phyloP scores from a whole-genome alignment of 371 early-diverging fungal genomes.

The Rhizopus arrhizus region DNA sequence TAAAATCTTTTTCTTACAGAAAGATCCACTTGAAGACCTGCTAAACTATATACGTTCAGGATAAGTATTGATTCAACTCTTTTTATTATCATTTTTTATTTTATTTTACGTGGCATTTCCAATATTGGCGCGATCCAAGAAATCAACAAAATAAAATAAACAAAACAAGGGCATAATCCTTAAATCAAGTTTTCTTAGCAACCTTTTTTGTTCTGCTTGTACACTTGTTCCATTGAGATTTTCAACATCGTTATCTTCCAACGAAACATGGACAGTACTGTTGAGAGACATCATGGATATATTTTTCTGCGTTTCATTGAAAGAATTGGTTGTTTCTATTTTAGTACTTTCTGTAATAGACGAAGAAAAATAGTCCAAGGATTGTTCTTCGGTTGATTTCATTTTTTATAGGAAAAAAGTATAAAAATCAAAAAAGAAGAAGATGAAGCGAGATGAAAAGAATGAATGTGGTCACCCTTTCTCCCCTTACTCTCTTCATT shows the following conservation, averaged over 20 bases:
- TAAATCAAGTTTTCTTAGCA: constrained; percentile 36
- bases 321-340: too few relatives aligned
- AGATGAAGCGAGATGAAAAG: too few relatives aligned
- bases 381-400: too few relatives aligned
- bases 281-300: too few relatives aligned
- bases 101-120: constrained; percentile 39
- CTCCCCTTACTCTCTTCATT: too few relatives aligned
- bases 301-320: too few relatives aligned
- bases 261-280: too few relatives aligned
- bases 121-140: constrained; percentile 39
- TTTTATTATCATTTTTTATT: neutral
- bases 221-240: neutral
- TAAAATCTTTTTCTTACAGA: constrained; percentile 7
- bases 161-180: constrained; percentile 50
- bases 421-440: too few relatives aligned
- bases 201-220: constrained; percentile 27
- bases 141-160: constrained; percentile 48
- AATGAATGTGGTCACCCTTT: too few relatives aligned
- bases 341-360: too few relatives aligned
- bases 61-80: neutral
- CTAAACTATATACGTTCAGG: constrained; percentile 16
- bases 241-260: neutral
- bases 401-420: too few relatives aligned
- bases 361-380: too few relatives aligned
- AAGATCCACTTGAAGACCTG: constrained; percentile 29